Evolutionary conservation across 495 filamentous ascomycete species (phyloP).

Genomic region (Jackrogersella multiformis): DNA sequence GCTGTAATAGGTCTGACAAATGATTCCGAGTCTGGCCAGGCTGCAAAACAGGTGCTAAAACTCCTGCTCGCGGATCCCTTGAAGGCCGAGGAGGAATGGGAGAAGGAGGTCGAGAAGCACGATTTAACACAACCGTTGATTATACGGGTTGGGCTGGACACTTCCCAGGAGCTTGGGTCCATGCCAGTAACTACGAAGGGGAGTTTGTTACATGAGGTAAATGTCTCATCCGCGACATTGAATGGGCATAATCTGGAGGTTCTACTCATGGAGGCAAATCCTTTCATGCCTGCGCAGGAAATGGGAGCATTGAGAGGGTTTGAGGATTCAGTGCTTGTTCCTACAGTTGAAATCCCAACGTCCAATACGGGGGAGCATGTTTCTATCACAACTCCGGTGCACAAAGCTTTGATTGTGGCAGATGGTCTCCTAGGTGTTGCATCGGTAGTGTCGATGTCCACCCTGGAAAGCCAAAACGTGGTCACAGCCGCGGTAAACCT

Average conservation of each 20-base stretch:
- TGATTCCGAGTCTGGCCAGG: slow-evolving; percentile 47
- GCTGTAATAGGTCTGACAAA: slow-evolving; percentile 61
- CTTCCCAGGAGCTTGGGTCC: slow-evolving; percentile 23
- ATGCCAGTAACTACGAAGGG: slow-evolving; percentile 40
- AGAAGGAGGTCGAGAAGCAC: slow-evolving; percentile 67
- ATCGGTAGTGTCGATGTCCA: slow-evolving; percentile 50
- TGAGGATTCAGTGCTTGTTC: slow-evolving; percentile 73
- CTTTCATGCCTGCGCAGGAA: slow-evolving; percentile 55
- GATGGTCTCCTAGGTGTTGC: slow-evolving; percentile 65
- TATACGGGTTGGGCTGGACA: slow-evolving; percentile 51
- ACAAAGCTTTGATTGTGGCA: slow-evolving; percentile 79
- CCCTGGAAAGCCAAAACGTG: slow-evolving; percentile 47
- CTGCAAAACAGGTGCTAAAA: slow-evolving; percentile 68
- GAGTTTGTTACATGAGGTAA: slow-evolving; percentile 55
- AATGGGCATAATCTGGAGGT: slow-evolving; percentile 78
- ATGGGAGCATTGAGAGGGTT: slow-evolving; percentile 43
- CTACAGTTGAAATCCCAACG: slow-evolving; percentile 72
- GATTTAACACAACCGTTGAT: slow-evolving; percentile 55
- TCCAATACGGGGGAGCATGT: slow-evolving; percentile 67
- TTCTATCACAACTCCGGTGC: slow-evolving; percentile 81
- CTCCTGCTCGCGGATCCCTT: slow-evolving; percentile 83
- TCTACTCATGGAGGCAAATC: slow-evolving; percentile 67
- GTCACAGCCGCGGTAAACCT: slow-evolving; percentile 56
- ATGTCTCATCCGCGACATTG: slow-evolving; percentile 73
- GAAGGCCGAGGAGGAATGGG: slow-evolving; percentile 70